Evolutionary conservation across 1,284 basidiomycete genomes (phyloP).

Genomic region (Tylopilus sp.): DNA sequence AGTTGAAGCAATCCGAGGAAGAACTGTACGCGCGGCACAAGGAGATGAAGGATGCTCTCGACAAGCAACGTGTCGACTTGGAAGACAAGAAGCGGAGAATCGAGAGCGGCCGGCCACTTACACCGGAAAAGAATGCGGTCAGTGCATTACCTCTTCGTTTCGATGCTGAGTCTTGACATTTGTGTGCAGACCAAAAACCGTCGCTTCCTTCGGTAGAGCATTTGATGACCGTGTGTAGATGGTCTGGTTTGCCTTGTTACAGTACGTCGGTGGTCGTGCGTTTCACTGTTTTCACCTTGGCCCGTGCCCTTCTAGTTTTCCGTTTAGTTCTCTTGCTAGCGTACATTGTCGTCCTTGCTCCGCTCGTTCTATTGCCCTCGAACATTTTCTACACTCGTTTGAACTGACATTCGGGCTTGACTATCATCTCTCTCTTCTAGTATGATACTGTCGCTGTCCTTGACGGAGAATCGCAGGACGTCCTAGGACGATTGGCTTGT

Average conservation of each 20-base stretch:
- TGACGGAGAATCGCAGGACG: conserved; percentile 34
- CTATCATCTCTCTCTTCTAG: conserved; percentile 49
- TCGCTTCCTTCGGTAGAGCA: conserved; percentile 35
- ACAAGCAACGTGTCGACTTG: conserved; percentile 92
- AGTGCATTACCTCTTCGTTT: conserved; percentile 29
- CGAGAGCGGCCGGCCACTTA: conserved; percentile 90
- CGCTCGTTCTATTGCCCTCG: conserved; percentile 35
- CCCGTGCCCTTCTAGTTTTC: conserved; percentile 38
- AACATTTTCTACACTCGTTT: conserved; percentile 56
- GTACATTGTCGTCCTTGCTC: conserved; percentile 35
- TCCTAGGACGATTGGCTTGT: conserved; percentile 30
- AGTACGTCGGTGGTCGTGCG: conserved; percentile 28
- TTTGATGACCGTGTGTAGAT: conserved; percentile 4
- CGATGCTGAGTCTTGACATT: conserved; percentile 3
- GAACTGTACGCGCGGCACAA: conserved; percentile 96
- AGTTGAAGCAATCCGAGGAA: conserved; percentile 97
- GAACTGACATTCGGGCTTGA: conserved; percentile 57
- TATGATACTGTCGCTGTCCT: conserved; percentile 42
- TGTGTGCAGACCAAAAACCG: conserved; percentile 33
- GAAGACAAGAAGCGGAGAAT: conserved; percentile 98
- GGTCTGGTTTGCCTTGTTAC: conserved; percentile 20
- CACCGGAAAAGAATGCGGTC: conserved; percentile 86
- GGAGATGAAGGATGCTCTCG: conserved; percentile 98
- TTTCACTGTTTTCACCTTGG: conserved; percentile 33
- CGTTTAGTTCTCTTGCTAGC: conserved; percentile 35